Evolutionary conservation across 352 stramenopile species (phyloP), one percentile per base, ranked within the genome.

Genomic region (Globisporangium orthogonon): DNA sequence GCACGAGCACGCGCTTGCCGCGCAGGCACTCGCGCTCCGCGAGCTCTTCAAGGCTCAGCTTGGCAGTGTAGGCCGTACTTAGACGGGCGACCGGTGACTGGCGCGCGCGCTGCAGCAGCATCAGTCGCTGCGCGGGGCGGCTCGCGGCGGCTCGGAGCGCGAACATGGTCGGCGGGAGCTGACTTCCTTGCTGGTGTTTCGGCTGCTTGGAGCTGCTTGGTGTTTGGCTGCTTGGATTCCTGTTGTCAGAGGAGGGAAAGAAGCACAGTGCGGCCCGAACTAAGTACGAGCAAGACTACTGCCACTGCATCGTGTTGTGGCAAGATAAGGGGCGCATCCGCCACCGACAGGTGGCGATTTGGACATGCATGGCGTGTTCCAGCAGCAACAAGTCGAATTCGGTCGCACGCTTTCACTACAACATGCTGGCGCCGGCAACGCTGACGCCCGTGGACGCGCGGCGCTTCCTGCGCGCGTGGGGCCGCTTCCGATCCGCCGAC

Each of bases 1-100:
- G 91, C 45, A 99, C 91, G 46, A 99, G 80, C 52, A 99, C 97
- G 53, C 96, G 97, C 75, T 98, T 97, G 67, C 93, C 95, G 70
- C 95, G 91, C 52, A 98, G 79, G 61, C 67, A 83, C 54, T 82
- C 68, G 39, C 70, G 76, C 56, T 83, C 65, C 44, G 70, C 63
- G 43, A 93, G 70, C 53, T 89, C 52, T 46, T 94, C 70, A 39
- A 94, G 60, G 52, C 68, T 87, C 35, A 94, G 73, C 71, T 91
- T 91, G 41, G 69, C 4, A 5, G 18, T 13, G 43, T 15, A 3
- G 1, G 39, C 13, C 39, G 39, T 18, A 14, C 35, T 44, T 2
- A 18, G 13, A 44, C 3, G 13, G 18, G 39, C 13, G 39, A 44
- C 39, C 23, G 39, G 39, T 6, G 39, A 13, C 39, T 7, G 39